phyloP scores from a whole-genome alignment of 352 stramenopile species.

The Globisporangium camurandrum region DNA sequence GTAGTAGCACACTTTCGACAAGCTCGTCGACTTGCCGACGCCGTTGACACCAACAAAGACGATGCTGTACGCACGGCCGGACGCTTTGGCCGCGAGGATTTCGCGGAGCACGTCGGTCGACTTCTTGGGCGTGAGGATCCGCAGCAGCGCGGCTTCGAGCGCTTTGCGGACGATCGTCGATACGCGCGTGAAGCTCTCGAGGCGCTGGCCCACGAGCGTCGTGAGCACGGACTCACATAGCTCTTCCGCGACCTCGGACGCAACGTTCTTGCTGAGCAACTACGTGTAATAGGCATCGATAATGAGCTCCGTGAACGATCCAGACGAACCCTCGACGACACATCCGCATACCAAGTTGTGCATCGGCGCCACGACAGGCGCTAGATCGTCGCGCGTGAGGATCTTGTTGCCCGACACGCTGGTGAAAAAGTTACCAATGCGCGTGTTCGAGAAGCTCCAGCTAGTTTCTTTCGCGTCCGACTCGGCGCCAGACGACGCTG shows the following conservation, averaged over 20 bases:
- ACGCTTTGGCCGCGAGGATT: slow-evolving; percentile 84
- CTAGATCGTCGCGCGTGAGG: slow-evolving; percentile 90
- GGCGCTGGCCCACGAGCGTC: slow-evolving; percentile 92
- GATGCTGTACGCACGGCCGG: slow-evolving; percentile 94
- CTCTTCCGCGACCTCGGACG: slow-evolving; percentile 91
- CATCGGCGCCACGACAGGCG: slow-evolving; percentile 91
- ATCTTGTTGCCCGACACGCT: slow-evolving; percentile 89
- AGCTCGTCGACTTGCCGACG: slow-evolving; percentile 97
- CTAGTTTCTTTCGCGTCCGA: slow-evolving; percentile 48
- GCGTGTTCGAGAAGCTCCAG: slow-evolving; percentile 80
- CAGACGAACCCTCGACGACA: not conserved
- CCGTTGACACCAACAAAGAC: slow-evolving; percentile 99
- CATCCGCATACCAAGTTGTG: slow-evolving; percentile 67
- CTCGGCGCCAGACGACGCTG: slow-evolving; percentile 54
- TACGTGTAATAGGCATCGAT: slow-evolving; percentile 17
- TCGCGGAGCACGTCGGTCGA: slow-evolving; percentile 94
- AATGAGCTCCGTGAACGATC: not conserved
- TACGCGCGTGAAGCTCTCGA: slow-evolving; percentile 90
- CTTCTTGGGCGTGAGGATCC: slow-evolving; percentile 94
- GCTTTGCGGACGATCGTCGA: slow-evolving; percentile 93
- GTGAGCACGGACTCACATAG: slow-evolving; percentile 93
- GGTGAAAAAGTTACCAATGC: slow-evolving; percentile 75
- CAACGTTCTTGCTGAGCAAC: slow-evolving; percentile 97
- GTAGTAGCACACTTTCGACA: slow-evolving; percentile 99
- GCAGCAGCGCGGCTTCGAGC: slow-evolving; percentile 90